These are phyloP conservation scores for Graphilbum fragrans DNA, from an alignment of 2,329 filamentous ascomycete genomes.

Conservation along the genomic window DNA sequence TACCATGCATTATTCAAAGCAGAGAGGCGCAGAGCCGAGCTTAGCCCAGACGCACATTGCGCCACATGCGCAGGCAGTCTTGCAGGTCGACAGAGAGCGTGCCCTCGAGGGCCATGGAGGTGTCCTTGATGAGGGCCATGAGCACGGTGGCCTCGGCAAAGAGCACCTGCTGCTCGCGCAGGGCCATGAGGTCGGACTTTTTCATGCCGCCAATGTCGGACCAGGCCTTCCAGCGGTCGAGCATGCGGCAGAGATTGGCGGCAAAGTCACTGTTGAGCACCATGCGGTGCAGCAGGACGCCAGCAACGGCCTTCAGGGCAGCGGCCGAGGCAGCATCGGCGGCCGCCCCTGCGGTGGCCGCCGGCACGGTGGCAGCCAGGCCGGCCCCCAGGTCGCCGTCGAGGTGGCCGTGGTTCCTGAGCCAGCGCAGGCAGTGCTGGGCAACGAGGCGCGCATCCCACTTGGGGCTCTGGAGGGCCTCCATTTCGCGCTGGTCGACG, in stretches of 20 bases:
- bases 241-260: conserved; percentile 24
- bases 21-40: too few species aligned
- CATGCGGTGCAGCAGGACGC: conserved; percentile 38
- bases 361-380: too few species aligned
- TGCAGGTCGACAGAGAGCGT: conserved; percentile 39
- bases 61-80: conserved; percentile 42
- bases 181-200: conserved; percentile 25
- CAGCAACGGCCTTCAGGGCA: conserved; percentile 27
- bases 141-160: conserved; percentile 37
- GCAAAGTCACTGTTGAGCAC: conserved; percentile 34
- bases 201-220: conserved; percentile 42
- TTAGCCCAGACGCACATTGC: conserved; percentile 34
- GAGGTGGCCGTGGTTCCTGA: conserved; percentile 15
- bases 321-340: not conserved
- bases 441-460: conserved; percentile 37
- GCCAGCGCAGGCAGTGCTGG: conserved; percentile 30
- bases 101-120: conserved; percentile 31
- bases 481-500: conserved; percentile 30
- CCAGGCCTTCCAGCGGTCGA: conserved; percentile 43
- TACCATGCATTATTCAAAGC: too few species aligned
- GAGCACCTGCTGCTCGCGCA: conserved; percentile 23
- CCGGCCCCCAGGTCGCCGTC: not conserved
- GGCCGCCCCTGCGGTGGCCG: not conserved
- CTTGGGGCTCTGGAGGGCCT: conserved; percentile 40
- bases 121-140: conserved; percentile 33